Base-by-base conservation (phyloP, 352 stramenopile species). In the Globisporangium sylvaticum region DNA sequence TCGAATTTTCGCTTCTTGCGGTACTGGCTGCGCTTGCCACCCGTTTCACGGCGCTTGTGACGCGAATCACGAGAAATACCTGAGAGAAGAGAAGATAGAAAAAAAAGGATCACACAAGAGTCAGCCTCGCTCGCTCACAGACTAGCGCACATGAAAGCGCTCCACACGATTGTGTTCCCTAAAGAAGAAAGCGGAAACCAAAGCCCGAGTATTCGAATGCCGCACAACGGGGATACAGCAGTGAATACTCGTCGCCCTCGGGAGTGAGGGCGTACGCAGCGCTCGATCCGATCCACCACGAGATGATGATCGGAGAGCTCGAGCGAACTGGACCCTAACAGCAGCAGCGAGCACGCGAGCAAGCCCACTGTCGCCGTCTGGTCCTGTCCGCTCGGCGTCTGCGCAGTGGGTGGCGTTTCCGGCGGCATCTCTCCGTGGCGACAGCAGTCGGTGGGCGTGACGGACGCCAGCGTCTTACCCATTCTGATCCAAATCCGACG, bases 1-100 rank as follows among this genome's bases (percentile, higher is more conserved):
- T 99, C 97, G 86, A 99, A 99, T 95, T 95, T 95, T 76, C 98
- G 91, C 97, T 99, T 99, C 94, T 99, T 99, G 81, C 94, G 94
- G 86, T 91, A 98, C 80, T 98, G 88, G 65, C 91, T 90, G 67
- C 97, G 97, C 90, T 98, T 99, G 71, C 97, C 98, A 94, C 98
- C 98, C 70, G 98, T 99, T 87, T 99, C 93, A 77, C 98, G 96
- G 82, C 98, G 97, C 92, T 99, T 99, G 91, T 99, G 97, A 72
- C 88, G 93, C 77, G 96, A 98, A 94, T 99, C 97, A 90, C 98
- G 97, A 87, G 96, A 99, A 88, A 99, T 99, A 98, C 98, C 98
- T 98, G 87, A 42, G 1, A 14, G 14, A 34, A 46, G 12, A 34
- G 15, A n/a, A 5, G 0, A 25, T 1, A 37, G 9, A 34, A 7